Percentiles rank a stretch among this genome's conserved stretches.
These are phyloP conservation scores for Clonostachys solani DNA, from an alignment of 2,329 filamentous ascomycete species.

Conservation along the genomic window DNA sequence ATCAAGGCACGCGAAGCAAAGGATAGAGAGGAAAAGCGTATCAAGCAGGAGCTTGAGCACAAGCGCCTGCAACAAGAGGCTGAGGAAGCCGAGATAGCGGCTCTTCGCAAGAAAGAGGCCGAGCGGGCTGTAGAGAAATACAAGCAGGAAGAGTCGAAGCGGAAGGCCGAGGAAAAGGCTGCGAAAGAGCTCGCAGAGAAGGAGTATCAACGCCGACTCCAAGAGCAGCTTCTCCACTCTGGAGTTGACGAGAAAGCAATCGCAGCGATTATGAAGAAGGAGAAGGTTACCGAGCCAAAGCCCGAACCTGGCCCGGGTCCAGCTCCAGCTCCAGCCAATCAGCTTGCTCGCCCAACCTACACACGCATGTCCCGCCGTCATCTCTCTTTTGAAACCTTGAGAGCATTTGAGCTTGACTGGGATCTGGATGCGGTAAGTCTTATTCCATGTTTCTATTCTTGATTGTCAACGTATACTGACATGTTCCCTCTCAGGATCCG, in stretches of 20 bases:
- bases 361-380: slow-evolving; percentile 60
- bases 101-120: slow-evolving; percentile 39
- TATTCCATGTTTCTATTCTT: not conserved
- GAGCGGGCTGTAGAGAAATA: slow-evolving; percentile 48
- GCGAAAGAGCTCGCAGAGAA: slow-evolving; percentile 44
- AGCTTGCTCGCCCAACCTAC: slow-evolving; percentile 44
- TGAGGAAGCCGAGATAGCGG: slow-evolving; percentile 34
- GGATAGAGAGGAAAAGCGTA: slow-evolving; percentile 42
- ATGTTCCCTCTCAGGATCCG: slow-evolving; percentile 42
- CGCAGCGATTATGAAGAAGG: slow-evolving; percentile 52
- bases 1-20: slow-evolving; percentile 40
- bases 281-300: slow-evolving; percentile 32
- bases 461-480: slow-evolving; percentile 19
- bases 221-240: slow-evolving; percentile 53
- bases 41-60: slow-evolving; percentile 47
- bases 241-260: slow-evolving; percentile 57
- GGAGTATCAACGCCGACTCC: slow-evolving; percentile 50
- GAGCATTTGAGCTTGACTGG: slow-evolving; percentile 50
- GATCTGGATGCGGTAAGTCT: slow-evolving; percentile 49
- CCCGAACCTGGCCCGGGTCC: slow-evolving; percentile 1
- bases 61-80: slow-evolving; percentile 41
- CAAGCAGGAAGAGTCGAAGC: slow-evolving; percentile 40
- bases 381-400: slow-evolving; percentile 58
- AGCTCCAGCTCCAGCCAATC: slow-evolving; percentile 3
- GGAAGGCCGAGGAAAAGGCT: slow-evolving; percentile 36